Percentiles rank a stretch among this genome's conserved stretches.
Conservation (phyloP, 495 filamentous ascomycete species). For the Hyaloscypha hepaticicola region DNA sequence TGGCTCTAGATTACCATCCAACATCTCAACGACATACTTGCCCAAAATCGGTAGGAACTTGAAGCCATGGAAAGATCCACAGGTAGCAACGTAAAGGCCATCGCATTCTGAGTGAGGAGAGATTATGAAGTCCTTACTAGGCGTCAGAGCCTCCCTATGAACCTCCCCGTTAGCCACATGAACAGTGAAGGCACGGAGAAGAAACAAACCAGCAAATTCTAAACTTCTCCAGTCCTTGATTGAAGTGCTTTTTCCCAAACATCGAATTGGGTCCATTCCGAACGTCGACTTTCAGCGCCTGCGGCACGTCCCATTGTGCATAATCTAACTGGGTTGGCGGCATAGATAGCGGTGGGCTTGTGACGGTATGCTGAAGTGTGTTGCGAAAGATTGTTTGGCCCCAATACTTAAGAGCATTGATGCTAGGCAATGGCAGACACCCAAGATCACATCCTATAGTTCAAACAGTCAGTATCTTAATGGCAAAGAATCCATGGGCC, state of each 20-base stretch:
- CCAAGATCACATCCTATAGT: neutral
- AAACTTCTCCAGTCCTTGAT: conserved; percentile 7
- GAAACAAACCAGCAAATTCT: conserved; percentile 28
- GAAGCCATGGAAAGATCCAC: conserved; percentile 52
- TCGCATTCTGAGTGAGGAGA: conserved; percentile 50
- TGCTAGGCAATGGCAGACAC: neutral
- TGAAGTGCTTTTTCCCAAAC: neutral
- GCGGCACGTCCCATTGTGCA: neutral
- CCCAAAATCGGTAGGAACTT: conserved; percentile 64
- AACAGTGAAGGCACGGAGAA: neutral
- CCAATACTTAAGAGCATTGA: neutral
- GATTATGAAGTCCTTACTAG: conserved; percentile 58
- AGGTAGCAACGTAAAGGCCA: conserved; percentile 45
- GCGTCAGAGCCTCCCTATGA: conserved; percentile 36
- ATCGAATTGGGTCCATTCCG: neutral
- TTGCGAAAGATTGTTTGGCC: neutral
- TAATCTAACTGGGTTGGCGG: neutral
- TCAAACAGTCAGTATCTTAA: conserved; percentile 26
- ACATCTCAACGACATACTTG: conserved; percentile 56
- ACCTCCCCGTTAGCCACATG: neutral
- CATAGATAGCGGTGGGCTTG: neutral
- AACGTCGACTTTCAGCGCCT: neutral
- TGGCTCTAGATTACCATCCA: conserved; percentile 46
- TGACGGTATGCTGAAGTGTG: neutral
- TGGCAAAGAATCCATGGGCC: conserved; percentile 39